phyloP scores from a whole-genome alignment of 768 basidiomycete species.

The Phylloporus scabripes region DNA sequence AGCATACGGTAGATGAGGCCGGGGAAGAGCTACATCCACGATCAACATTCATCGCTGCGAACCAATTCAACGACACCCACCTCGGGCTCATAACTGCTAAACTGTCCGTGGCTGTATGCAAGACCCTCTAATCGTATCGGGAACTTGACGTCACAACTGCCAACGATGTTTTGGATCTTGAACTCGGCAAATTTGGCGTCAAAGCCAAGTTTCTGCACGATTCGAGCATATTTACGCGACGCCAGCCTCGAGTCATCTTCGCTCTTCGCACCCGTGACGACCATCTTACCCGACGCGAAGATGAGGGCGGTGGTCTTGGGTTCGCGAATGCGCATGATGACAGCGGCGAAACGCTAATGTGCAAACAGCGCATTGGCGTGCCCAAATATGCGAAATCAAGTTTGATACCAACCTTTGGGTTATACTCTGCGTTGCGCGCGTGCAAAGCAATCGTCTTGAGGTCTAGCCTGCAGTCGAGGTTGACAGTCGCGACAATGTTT shows the following conservation, averaged over 20 bases:
- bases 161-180: conserved; percentile 99
- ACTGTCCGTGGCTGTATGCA: conserved; percentile 96
- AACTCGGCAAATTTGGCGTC: conserved; percentile 99
- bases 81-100: conserved; percentile 97
- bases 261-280: conserved; percentile 98
- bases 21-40: conserved; percentile 74
- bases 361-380: conserved; percentile 57
- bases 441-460: conserved; percentile 98
- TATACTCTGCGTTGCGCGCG: conserved; percentile 98
- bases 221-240: conserved; percentile 97
- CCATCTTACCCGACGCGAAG: conserved; percentile 99
- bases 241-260: conserved; percentile 97
- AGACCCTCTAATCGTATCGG: conserved; percentile 96
- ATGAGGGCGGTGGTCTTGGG: conserved; percentile 99
- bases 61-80: conserved; percentile 40
- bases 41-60: not conserved
- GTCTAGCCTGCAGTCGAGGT: conserved; percentile 93
- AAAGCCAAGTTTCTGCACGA: conserved; percentile 98
- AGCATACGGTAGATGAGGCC: conserved; percentile 99
- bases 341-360: conserved; percentile 98
- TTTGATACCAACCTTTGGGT: conserved; percentile 90
- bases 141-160: conserved; percentile 97
- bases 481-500: conserved; percentile 99
- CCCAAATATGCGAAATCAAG: conserved; percentile 33
- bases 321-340: conserved; percentile 99